Evolutionary conservation across 169 alveolate genomes (phyloP), one percentile per base, ranked within the genome.

Genomic region (Cryptosporidium xiaoi): DNA sequence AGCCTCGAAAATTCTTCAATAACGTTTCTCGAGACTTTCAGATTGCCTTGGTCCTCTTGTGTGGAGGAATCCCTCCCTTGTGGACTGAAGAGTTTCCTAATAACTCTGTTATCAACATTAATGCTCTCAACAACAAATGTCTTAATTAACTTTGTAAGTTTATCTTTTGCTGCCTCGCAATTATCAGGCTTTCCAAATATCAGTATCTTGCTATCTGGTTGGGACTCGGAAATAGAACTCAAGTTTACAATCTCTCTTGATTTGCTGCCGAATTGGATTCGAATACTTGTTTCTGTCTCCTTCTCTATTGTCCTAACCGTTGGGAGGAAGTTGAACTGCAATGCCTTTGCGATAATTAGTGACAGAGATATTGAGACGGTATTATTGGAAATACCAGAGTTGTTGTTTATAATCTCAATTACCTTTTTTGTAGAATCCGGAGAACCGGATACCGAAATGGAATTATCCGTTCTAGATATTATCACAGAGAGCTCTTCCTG

Each of bases 301-400:
- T 62, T 56, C 16, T 77, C 87, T 44, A 77, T 77, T 13, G 69
- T 24, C n/a, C 87, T 68, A n/a, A 77, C 87, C 1, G 71, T 77
- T 10, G 87, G 87, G 8, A 77, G 64, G 87, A 77, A 77, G 50
- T 77, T 77, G 64, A 77, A 77, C 44, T 77, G 87, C 6, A 77
- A 24, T 34, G 87, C 87, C 36, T 77, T 77, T 6, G 87, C 87
- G 20, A 77, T 44, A 0, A 77, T 77, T 62, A 77, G 13, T 34
- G 87, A 62, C 5, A 77, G 77, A 60, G 50, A 8, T 10, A 77
- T 77, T 6, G 77, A 60, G 16, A 60, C 64, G 3, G 68, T 69
- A 27, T 77, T 77, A 8, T 33, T 77, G 0, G 87, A 77, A 77
- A 60, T 60, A 36, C 64, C 87, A 2, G 69, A 60, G 64, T 60